Percentiles rank a stretch among this genome's conserved stretches.
Evolutionary conservation across 2,329 filamentous ascomycete species (phyloP).

Genomic region (Xylariaceae sp.): DNA sequence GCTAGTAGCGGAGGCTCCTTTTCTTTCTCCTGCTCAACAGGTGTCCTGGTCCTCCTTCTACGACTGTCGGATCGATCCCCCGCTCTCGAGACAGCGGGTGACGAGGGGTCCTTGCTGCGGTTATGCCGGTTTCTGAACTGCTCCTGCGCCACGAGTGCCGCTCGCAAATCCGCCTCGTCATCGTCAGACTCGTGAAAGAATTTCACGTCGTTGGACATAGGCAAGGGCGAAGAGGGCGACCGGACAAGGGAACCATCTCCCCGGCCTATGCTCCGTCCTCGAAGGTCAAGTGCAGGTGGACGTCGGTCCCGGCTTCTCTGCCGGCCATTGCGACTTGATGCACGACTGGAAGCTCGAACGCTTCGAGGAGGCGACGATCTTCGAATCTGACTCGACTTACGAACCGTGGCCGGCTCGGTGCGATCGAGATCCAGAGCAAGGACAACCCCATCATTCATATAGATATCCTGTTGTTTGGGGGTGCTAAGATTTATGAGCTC

Average conservation of each 20-base stretch:
- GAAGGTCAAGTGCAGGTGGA: conserved; percentile 41
- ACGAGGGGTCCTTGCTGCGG: conserved; percentile 38
- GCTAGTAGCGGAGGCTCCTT: conserved; percentile 28
- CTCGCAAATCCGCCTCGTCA: conserved; percentile 59
- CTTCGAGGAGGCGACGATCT: conserved; percentile 28
- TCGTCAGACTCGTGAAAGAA: conserved; percentile 50
- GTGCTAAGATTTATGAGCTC: conserved; percentile 63
- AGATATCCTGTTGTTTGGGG: conserved; percentile 31
- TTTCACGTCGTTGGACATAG: conserved; percentile 59
- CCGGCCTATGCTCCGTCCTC: conserved; percentile 60
- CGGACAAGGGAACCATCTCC: conserved; percentile 52
- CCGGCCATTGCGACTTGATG: conserved; percentile 44
- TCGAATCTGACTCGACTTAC: conserved; percentile 36
- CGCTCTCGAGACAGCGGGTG: conserved; percentile 26
- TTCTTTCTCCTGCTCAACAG: conserved; percentile 22
- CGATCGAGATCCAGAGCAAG: conserved; percentile 26
- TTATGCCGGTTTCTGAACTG: conserved; percentile 51
- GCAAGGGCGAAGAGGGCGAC: conserved; percentile 77
- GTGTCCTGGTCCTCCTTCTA: conserved; percentile 29
- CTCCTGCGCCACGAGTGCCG: conserved; percentile 49
- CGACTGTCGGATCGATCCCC: conserved; percentile 38
- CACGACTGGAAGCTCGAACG: conserved; percentile 37
- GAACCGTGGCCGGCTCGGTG: conserved; percentile 40
- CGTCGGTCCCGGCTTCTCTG: conserved; percentile 43
- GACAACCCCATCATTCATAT: conserved; percentile 20